Conservation (phyloP, 1,284 basidiomycete genomes). For the Boletus subluridellus region DNA sequence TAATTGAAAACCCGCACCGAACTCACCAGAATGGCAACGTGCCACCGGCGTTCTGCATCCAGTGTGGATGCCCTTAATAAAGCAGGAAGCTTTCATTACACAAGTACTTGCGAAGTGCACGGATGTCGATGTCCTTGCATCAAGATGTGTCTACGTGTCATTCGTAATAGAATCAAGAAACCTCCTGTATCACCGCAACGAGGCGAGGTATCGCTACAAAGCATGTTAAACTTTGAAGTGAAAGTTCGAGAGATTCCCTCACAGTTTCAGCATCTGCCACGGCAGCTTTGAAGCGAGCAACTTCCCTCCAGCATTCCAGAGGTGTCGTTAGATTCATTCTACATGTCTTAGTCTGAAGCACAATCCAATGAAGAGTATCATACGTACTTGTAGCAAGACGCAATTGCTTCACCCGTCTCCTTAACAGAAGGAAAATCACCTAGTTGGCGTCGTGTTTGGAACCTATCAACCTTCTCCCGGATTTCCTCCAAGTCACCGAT, state of each 20-base stretch:
- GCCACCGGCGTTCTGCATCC: neutral
- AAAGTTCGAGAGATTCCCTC: slow-evolving; percentile 15
- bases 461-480: slow-evolving; percentile 67
- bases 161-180: neutral
- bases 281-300: slow-evolving; percentile 67
- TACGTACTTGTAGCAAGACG: slow-evolving; percentile 67
- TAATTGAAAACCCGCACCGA: neutral
- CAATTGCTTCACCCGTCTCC: slow-evolving; percentile 55
- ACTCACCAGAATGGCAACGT: neutral
- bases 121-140: neutral
- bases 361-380: neutral
- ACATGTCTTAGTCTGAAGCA: slow-evolving; percentile 2
- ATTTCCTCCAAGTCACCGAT: slow-evolving; percentile 73
- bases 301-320: slow-evolving; percentile 76
- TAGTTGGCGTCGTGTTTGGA: slow-evolving; percentile 56
- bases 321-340: slow-evolving; percentile 60
- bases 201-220: slow-evolving; percentile 29
- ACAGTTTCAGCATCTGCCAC: slow-evolving; percentile 67
- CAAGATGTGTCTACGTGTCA: neutral
- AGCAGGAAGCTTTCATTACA: neutral
- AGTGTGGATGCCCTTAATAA: neutral
- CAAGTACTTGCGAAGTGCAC: neutral
- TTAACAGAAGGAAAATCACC: slow-evolving; percentile 56
- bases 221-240: slow-evolving; percentile 11
- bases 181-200: slow-evolving; percentile 23